These are phyloP conservation scores for Tephrocybe sp. DNA, from an alignment of 768 basidiomycete species.

Conservation along the genomic window DNA sequence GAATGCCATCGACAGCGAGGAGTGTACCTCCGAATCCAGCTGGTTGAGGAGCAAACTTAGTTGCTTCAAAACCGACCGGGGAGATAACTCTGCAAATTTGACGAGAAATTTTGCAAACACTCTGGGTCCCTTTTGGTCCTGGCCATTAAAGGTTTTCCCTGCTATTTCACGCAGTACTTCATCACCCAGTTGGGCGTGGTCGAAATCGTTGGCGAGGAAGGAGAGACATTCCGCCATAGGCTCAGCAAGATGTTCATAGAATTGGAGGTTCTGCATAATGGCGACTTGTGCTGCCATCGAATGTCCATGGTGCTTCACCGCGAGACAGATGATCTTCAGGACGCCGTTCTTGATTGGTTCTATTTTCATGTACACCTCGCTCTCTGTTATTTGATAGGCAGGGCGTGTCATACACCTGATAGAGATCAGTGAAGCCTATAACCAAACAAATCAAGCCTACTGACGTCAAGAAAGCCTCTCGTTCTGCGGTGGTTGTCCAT, in stretches of 20 bases:
- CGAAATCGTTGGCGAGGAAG: slow-evolving; percentile 80
- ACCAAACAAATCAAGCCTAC: slow-evolving; percentile 24
- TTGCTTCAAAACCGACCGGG: slow-evolving; percentile 84
- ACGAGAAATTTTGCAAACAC: slow-evolving; percentile 85
- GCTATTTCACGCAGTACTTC: slow-evolving; percentile 90
- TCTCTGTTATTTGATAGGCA: slow-evolving; percentile 84
- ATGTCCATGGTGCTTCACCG: slow-evolving; percentile 91
- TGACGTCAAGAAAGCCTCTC: slow-evolving; percentile 84
- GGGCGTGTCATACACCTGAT: slow-evolving; percentile 85
- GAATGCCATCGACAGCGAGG: not conserved
- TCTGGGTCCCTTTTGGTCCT: slow-evolving; percentile 86
- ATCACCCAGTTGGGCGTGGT: slow-evolving; percentile 86
- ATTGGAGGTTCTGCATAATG: slow-evolving; percentile 90
- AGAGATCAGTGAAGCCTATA: slow-evolving; percentile 1
- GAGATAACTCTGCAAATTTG: slow-evolving; percentile 75
- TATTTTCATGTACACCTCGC: slow-evolving; percentile 85
- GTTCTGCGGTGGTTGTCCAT: slow-evolving; percentile 86
- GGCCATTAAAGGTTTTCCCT: slow-evolving; percentile 69
- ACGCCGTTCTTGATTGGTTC: slow-evolving; percentile 68
- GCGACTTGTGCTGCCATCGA: slow-evolving; percentile 81
- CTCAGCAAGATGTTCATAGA: slow-evolving; percentile 92
- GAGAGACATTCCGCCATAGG: slow-evolving; percentile 90
- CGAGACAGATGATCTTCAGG: slow-evolving; percentile 86
- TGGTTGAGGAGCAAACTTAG: slow-evolving; percentile 82
- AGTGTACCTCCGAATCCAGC: slow-evolving; percentile 84